Conservation (phyloP, 2,329 filamentous ascomycete genomes). For the Xylariaceae sp. region DNA sequence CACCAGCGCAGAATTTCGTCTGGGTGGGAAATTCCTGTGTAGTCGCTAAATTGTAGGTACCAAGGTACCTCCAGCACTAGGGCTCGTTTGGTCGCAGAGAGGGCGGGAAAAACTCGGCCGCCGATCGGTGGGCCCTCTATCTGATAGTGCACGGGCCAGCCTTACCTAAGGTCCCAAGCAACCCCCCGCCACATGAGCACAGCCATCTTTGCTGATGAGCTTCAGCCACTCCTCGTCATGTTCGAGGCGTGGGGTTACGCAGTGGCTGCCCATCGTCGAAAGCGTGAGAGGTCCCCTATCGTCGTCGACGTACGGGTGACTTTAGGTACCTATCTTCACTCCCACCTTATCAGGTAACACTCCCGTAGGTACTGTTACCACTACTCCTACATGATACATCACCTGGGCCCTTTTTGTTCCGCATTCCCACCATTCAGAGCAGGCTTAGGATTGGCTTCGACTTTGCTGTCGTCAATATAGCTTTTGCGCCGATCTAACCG, state of each 20-base stretch:
- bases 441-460: constrained; percentile 1
- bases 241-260: background rate
- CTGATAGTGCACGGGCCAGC: background rate
- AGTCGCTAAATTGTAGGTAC: constrained; percentile 31
- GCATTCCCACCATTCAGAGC: constrained; percentile 6
- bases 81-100: constrained; percentile 12
- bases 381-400: background rate
- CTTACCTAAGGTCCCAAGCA: background rate
- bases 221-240: constrained; percentile 11
- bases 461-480: background rate
- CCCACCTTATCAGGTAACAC: no score
- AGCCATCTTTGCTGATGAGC: constrained; percentile 3
- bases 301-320: background rate
- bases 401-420: background rate
- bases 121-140: constrained; percentile 7
- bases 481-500: constrained; percentile 5
- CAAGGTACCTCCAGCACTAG: constrained; percentile 25
- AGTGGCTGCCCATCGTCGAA: background rate
- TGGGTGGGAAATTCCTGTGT: constrained; percentile 29
- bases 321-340: background rate
- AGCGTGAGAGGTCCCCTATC: background rate
- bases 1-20: constrained; percentile 29
- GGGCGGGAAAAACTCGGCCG: constrained; percentile 20
- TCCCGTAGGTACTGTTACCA: no score
- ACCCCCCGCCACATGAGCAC: background rate